Evolutionary conservation across 257 asterid genomes (phyloP), one percentile per base, ranked within the genome.

Genomic region (Sherardia arvensis): DNA sequence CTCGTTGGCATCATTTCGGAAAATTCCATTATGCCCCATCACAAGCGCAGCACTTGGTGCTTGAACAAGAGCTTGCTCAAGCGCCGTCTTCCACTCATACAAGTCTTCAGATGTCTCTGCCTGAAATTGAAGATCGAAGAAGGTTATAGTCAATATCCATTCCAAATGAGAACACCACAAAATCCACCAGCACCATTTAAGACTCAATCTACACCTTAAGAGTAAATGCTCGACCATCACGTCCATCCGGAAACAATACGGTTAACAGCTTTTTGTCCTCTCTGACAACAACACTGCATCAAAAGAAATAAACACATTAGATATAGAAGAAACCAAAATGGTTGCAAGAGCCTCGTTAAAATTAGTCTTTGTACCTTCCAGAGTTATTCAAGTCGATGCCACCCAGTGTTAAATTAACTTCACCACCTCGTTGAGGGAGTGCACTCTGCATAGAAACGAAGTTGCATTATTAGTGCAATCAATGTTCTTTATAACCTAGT

Each of bases 11-110:
- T 87, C 96, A 75, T 76, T 87, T 66, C 83, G 87, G 64, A 90
- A 87, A 64, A 90, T 87, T 79, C 95, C 96, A 78, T 90, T 90
- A 70, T 87, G 95, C 67, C 97, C 96, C 95, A 87, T 85, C 74
- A 90, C 95, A 76, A 90, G 92, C 49, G 92, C 97, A 77, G 90
- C 95, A 80, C 81, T 87, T 57, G 95, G 97, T 62, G 95, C 95
- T 80, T 87, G 97, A 30, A 84, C 86, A 75, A 90, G 95, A 77
- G 97, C 97, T 67, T 78, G 82, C 67, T 90, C 97, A 48, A 90
- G 96, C 62, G 93, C 95, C 33, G 89, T 82, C 84, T 90, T 90
- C 97, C 97, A 90, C 84, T 85, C 96, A 61, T 76, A 87, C 79
- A 90, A 84, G 78, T 90, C 95, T 77, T 87, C 97, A 43, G 82